Evolutionary conservation across 768 basidiomycete species (phyloP), one percentile per base, ranked within the genome.

Genomic region (Tubosaeta brunneosetosa): DNA sequence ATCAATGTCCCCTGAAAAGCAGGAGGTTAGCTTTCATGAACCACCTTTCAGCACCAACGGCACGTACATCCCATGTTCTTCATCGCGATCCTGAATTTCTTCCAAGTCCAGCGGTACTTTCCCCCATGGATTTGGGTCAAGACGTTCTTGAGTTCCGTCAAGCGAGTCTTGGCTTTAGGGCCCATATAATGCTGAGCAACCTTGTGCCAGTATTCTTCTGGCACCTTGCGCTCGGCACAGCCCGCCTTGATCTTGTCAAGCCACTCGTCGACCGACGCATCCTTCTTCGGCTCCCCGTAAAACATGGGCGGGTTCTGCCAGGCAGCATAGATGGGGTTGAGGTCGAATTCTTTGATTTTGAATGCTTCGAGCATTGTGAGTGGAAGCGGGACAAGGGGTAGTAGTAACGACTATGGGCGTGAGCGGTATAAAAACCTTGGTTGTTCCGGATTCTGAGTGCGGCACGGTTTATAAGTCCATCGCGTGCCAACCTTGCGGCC

Each of bases 201-300:
- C 59, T 86, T 86, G 73, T 88, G 82, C 88, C 88, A 90, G 68
- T 79, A 89, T 58, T 89, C 86, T 65, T 86, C 80, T 36, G 88
- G 88, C 25, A 91, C 78, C 47, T 84, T 81, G 56, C 83, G 79
- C 58, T 85, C 76, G 48, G 78, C 62, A 57, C 87, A 89, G n/a
- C 86, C 88, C 33, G 77, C 72, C 71, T 80, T 88, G 66, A 90
- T 84, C 58, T 79, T 71, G 47, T 82, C 74, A 49, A 91, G 73
- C 87, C 88, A 91, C 50, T 84, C 80, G 60, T 86, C 83, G 43
- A 91, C 82, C 0, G 83, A 74, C 31, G 70, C 70, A 66, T 90
- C 87, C 59, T 83, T 85, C 78, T 80, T 85, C 13, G 80, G 70
- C 57, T 83, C 82, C 17, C 88, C 88, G 52, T 73, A 69, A 63